Conservation (phyloP, 2,329 filamentous ascomycete species). For the Clarireedia paspali region DNA sequence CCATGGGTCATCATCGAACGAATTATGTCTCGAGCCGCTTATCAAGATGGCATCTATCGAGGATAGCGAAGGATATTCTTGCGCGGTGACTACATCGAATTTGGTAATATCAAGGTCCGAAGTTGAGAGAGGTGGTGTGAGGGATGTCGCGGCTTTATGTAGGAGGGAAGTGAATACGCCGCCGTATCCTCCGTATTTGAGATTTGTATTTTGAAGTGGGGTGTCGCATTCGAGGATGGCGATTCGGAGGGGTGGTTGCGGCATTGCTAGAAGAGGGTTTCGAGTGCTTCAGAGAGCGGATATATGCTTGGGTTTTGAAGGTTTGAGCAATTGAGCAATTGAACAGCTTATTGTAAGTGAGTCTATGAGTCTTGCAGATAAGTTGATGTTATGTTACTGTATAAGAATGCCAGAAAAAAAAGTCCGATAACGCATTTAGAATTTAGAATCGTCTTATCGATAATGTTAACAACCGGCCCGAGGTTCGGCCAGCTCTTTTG, state of each 20-base stretch:
- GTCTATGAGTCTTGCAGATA: too few relatives aligned
- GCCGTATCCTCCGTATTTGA: slow-evolving; percentile 64
- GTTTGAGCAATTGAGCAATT: too few relatives aligned
- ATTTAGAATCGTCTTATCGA: too few relatives aligned
- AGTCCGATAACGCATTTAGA: too few relatives aligned
- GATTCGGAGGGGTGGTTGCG: slow-evolving; percentile 36
- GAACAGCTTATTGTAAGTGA: too few relatives aligned
- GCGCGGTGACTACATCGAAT: slow-evolving; percentile 63
- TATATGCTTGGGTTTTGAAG: neutral
- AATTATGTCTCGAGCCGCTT: slow-evolving; percentile 66
- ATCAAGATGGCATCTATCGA: slow-evolving; percentile 77
- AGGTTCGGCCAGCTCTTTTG: too few relatives aligned
- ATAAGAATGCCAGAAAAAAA: neutral
- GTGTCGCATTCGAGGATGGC: slow-evolving; percentile 86
- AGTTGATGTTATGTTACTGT: neutral
- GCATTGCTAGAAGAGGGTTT: slow-evolving; percentile 15
- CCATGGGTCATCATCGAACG: slow-evolving; percentile 69
- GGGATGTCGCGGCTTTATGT: slow-evolving; percentile 40
- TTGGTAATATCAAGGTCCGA: slow-evolving; percentile 35
- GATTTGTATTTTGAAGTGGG: slow-evolving; percentile 55
- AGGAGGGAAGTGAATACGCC: slow-evolving; percentile 61
- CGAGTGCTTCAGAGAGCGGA: neutral
- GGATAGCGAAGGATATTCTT: slow-evolving; percentile 64
- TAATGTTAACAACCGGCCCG: too few relatives aligned
- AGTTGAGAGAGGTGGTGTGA: slow-evolving; percentile 36